Percentiles rank a stretch among this genome's conserved stretches.
Evolutionary conservation across 1,284 basidiomycete genomes (phyloP).

Genomic region (Austropuccinia psidii): DNA sequence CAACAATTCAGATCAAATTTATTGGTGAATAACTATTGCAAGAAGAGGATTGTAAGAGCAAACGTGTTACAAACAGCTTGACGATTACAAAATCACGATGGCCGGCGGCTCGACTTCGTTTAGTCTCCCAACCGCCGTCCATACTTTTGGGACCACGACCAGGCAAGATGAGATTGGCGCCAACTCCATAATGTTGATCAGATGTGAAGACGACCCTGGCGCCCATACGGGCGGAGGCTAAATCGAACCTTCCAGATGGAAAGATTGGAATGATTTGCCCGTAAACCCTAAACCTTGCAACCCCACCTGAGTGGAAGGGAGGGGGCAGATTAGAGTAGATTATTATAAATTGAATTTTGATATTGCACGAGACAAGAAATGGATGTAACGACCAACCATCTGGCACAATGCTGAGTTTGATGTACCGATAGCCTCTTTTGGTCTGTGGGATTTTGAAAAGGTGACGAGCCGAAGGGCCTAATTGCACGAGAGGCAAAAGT

Average conservation of each 20-base stretch:
- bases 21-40: background rate
- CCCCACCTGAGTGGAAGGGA: conserved; percentile 85
- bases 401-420: conserved; percentile 29
- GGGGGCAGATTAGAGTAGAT: conserved; percentile 51
- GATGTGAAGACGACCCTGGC: conserved; percentile 62
- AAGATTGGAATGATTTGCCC: conserved; percentile 50
- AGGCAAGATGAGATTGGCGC: conserved; percentile 80
- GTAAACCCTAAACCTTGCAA: conserved; percentile 50
- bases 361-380: conserved; percentile 61
- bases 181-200: conserved; percentile 91
- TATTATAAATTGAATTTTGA: no score
- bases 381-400: conserved; percentile 18
- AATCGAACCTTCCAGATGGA: conserved; percentile 57
- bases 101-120: conserved; percentile 67
- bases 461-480: conserved; percentile 37
- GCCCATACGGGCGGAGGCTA: conserved; percentile 84
- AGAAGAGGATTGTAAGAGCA: background rate
- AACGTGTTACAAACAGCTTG: conserved; percentile 60
- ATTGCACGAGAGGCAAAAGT: conserved; percentile 42
- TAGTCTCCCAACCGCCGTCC: conserved; percentile 98
- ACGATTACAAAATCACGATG: conserved; percentile 88
- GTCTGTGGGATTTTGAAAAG: conserved; percentile 27
- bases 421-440: background rate
- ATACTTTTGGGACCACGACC: conserved; percentile 66
- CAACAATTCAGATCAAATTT: background rate